A percentile compares a stretch with the other conserved stretches of the same genome.
phyloP scores from a whole-genome alignment of 2,329 filamentous ascomycete species.

The Talaromyces pinophilus region DNA sequence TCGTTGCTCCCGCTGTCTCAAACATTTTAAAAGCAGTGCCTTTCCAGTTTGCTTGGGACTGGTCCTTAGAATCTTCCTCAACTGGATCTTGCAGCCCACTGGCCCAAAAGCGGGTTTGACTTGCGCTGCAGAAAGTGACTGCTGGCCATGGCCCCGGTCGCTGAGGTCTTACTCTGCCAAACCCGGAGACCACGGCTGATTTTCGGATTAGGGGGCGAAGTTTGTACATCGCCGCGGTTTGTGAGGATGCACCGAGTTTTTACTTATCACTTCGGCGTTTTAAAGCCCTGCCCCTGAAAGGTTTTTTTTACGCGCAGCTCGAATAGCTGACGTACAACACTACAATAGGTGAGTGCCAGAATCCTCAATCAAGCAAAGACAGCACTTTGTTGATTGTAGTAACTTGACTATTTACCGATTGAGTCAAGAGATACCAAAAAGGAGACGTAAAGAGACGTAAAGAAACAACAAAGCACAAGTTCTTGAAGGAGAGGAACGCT shows the following conservation, averaged over 20 bases:
- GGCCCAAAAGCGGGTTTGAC: slow-evolving; percentile 6
- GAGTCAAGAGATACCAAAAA: background rate
- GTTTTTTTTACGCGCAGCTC: background rate
- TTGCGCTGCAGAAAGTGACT: slow-evolving; percentile 14
- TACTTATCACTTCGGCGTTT: background rate
- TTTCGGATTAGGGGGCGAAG: slow-evolving; percentile 8
- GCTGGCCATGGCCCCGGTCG: background rate
- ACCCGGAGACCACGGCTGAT: slow-evolving; percentile 2
- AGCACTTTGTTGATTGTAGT: background rate
- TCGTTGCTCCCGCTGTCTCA: slow-evolving; percentile 72
- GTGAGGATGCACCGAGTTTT: background rate
- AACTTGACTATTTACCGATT: background rate
- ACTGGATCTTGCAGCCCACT: slow-evolving; percentile 32
- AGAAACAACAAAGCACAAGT: background rate
- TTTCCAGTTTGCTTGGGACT: slow-evolving; percentile 36
- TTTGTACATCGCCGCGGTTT: background rate
- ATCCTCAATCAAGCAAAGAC: background rate
- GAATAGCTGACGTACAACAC: background rate
- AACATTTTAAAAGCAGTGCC: slow-evolving; percentile 62
- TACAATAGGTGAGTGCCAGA: background rate
- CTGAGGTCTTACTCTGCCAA: slow-evolving; percentile 9
- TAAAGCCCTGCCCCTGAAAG: background rate
- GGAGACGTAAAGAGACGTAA: background rate
- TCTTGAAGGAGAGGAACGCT: slow-evolving; percentile 6
- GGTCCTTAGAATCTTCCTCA: slow-evolving; percentile 33